These are phyloP conservation scores for Cytospora schulzeri DNA, from an alignment of 2,329 filamentous ascomycete species.

Conservation along the genomic window DNA sequence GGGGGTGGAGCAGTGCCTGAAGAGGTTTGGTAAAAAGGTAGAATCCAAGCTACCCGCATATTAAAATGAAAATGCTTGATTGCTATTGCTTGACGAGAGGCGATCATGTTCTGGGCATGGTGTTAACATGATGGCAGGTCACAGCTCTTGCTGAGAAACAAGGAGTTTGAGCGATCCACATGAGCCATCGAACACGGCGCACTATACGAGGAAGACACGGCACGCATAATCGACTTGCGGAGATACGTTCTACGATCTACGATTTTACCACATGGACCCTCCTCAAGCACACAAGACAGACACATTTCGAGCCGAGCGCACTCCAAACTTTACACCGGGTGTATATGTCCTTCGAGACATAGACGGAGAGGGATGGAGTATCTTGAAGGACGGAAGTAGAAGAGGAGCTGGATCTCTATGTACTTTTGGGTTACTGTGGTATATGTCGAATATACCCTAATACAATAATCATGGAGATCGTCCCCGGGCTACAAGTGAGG, in stretches of 20 bases:
- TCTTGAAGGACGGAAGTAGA: not conserved
- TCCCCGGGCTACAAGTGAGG: no score
- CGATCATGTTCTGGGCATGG: not conserved
- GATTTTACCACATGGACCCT: not conserved
- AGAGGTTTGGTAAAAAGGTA: conserved; percentile 29
- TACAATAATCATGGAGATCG: not conserved
- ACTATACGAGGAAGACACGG: not conserved
- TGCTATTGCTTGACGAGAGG: not conserved
- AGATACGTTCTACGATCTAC: not conserved
- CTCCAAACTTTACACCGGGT: no score
- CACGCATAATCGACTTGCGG: not conserved
- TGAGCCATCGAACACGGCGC: not conserved
- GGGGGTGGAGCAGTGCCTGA: conserved; percentile 24
- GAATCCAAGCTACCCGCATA: conserved; percentile 22
- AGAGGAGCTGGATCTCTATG: not conserved
- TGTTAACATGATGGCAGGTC: conserved; percentile 24
- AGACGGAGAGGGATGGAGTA: no score
- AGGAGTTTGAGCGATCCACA: not conserved
- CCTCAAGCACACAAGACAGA: not conserved
- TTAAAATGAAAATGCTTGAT: conserved; percentile 6
- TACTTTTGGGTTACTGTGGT: not conserved
- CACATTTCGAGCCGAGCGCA: not conserved
- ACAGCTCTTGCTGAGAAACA: conserved; percentile 11
- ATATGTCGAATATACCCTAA: not conserved
- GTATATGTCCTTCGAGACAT: no score